Base-by-base conservation (phyloP, 1,284 basidiomycete species). In the Sphaerobolus stellatus region DNA sequence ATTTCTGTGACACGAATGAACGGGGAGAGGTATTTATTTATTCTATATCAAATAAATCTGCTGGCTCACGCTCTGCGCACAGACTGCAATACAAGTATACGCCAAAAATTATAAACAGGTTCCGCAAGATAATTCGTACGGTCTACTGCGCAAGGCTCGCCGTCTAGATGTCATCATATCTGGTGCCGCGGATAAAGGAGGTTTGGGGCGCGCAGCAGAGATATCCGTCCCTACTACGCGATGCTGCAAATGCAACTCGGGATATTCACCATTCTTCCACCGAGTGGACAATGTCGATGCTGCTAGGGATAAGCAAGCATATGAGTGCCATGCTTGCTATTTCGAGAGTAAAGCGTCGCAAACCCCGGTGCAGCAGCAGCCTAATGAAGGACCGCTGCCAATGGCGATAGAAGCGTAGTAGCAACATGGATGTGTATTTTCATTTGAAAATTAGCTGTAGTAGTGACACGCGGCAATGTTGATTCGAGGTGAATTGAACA, bases 81-180 rank as follows among this genome's bases (percentile, higher is more conserved):
- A 94, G 89, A 92, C 90, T 22, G 89, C 92, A 1, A 77, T 97
- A 20, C 92, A 96, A 71, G 81, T 91, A 14, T 97, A 90, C 68
- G 88, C 86, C 38, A 79, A 80, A 52, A 79, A 83, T 8, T 95
- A 95, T 76, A 96, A 96, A 71, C 85, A 88, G 62, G 86, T 89
- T 1, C 75, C 78, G 0, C 71, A 83, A 5, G 75, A 79, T 6
- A 82, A 88, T 62, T 82, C 88, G 2, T 92, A 94, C 66, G 88
- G 84, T 2, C 78, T 94, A 11, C 78, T 95, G 36, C 87, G 92
- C 54, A 94, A 95, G 70, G 92, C 92, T 7, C 82, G 81, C 28
- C 82, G 91, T 9, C 77, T 95, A 18, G 92, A 95, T 67, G 73
- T 75, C 25, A 76, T 90, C 47, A 73, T 92, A 22, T 45, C 54